A percentile compares a stretch with the other conserved stretches of the same genome.
Evolutionary conservation across 2,329 filamentous ascomycete species (phyloP).

Genomic region (Aspergillus intermedius): DNA sequence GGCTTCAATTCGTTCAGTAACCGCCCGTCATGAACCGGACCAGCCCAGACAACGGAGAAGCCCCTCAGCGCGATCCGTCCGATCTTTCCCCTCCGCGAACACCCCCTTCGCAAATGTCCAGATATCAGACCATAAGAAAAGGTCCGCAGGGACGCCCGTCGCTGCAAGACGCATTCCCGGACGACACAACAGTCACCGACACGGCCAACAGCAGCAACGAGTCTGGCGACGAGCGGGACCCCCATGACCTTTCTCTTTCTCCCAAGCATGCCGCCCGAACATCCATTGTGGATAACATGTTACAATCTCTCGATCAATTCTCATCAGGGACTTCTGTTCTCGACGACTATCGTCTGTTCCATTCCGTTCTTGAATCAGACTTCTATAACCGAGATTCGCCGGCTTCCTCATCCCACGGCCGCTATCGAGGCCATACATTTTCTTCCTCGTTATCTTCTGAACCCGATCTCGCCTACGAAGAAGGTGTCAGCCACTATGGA

Average conservation of each 20-base stretch:
- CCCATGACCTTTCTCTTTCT: slow-evolving; percentile 76
- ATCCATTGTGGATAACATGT: slow-evolving; percentile 92
- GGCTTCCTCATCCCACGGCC: slow-evolving; percentile 29
- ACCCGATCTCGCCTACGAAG: slow-evolving; percentile 40
- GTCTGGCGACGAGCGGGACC: slow-evolving; percentile 36
- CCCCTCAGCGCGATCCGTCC: slow-evolving; percentile 21
- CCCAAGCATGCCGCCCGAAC: slow-evolving; percentile 72
- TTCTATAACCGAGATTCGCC: slow-evolving; percentile 23
- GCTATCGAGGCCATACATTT: slow-evolving; percentile 53
- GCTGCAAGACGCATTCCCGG: slow-evolving; percentile 37
- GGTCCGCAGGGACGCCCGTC: slow-evolving; percentile 24
- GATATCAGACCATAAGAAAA: slow-evolving; percentile 24
- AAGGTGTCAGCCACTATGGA: slow-evolving; percentile 35
- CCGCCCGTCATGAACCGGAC: slow-evolving; percentile 8
- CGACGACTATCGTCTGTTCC: slow-evolving; percentile 33
- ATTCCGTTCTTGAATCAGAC: slow-evolving; percentile 38
- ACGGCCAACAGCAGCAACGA: slow-evolving; percentile 27
- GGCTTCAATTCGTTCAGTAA: slow-evolving; percentile 3
- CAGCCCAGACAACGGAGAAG: slow-evolving; percentile 14
- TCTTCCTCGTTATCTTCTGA: slow-evolving; percentile 56
- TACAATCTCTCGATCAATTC: slow-evolving; percentile 84
- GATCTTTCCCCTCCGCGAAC: slow-evolving; percentile 35
- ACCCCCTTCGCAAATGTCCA: slow-evolving; percentile 31
- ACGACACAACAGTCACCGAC: slow-evolving; percentile 28
- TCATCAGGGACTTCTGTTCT: slow-evolving; percentile 38